phyloP scores from a whole-genome alignment of 257 asterid genomes.

The Cynanchum wilfordii region DNA sequence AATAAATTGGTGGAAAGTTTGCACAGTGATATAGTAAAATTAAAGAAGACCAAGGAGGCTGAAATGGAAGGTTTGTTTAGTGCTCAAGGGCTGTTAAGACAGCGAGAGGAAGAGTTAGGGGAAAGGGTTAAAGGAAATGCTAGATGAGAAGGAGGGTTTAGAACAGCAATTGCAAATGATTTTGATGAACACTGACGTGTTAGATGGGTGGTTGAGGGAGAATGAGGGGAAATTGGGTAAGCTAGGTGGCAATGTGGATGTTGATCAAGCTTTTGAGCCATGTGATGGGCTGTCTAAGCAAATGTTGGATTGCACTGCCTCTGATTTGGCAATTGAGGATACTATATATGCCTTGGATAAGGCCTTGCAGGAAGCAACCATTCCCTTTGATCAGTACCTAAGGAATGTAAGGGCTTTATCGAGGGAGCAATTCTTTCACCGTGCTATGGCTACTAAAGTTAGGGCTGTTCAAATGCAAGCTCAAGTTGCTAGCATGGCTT shows the following conservation, averaged over 20 bases:
- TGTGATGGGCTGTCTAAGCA: conserved; percentile 70
- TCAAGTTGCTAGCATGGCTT: conserved; percentile 85
- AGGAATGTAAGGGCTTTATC: conserved; percentile 78
- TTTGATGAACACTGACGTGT: conserved; percentile 63
- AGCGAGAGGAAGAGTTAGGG: conserved; percentile 56
- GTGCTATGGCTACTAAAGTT: conserved; percentile 78
- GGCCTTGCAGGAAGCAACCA: conserved; percentile 75
- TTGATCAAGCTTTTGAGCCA: conserved; percentile 59
- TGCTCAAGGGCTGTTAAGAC: conserved; percentile 56
- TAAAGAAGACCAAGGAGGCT: conserved; percentile 58
- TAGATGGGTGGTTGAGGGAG: conserved; percentile 77
- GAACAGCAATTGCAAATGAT: conserved; percentile 90
- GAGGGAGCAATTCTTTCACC: conserved; percentile 77
- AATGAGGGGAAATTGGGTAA: conserved; percentile 51
- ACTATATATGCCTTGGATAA: conserved; percentile 76
- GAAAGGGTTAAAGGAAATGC: conserved; percentile 75
- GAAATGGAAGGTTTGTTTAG: conserved; percentile 74
- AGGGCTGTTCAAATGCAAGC: conserved; percentile 93
- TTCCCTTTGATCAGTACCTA: conserved; percentile 84
- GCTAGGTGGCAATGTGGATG: conserved; percentile 35
- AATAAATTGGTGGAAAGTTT: conserved; percentile 54
- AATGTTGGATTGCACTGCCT: conserved; percentile 66
- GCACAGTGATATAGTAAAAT: conserved; percentile 51
- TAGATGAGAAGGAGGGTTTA: conserved; percentile 78
- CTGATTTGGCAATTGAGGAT: conserved; percentile 84